Base-by-base conservation (phyloP, 208 protist species). In the Leishmania amazonensis region DNA sequence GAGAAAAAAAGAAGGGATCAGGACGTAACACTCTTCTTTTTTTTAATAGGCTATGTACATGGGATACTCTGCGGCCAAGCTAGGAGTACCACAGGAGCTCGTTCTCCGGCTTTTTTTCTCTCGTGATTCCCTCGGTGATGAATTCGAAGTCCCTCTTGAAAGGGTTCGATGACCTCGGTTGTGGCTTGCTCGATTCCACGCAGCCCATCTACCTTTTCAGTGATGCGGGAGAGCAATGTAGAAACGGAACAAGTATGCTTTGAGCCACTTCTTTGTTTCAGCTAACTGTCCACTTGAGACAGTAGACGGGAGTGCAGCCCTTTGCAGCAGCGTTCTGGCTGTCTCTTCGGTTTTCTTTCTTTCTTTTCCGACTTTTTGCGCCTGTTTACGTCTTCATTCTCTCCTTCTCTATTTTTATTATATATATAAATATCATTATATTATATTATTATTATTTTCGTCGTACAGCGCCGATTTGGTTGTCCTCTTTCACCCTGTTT, bases 261-360 rank as follows among this genome's bases (percentile, higher is more conserved):
- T 15, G 53, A n/a, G 40, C 2, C 19, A 28, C 51, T 65, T 79
- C 80, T 62, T 72, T 47, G 58, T 74, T 17, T 72, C 45, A 17
- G 40, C 11, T 38, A 65, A 24, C 80, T 73, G 68, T 31, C 68
- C 28, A 13, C 40, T 47, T 31, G 40, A 73, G 42, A 73, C 42
- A 47, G 40, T 72, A 19, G 38, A 35, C 42, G n/a, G n/a, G 42
- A 51, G 45, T n/a, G 5, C 19, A 73, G 68, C 8, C 8, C 40
- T 68, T 54, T 49, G 54, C 60, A 7, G 71, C 31, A 40, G 28
- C 51, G 49, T 62, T 58, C 45, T 45, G 57, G 19, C 35, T 75
- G 24, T 35, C 19, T 74, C 42, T 67, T 47, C 78, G 57, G 17
- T 54, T 35, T 79, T 13, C 24, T 64, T 83, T 79, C 31, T 35